Evolutionary conservation across 352 stramenopile genomes (phyloP).

Genomic region (Phytophthora nicotianae): DNA sequence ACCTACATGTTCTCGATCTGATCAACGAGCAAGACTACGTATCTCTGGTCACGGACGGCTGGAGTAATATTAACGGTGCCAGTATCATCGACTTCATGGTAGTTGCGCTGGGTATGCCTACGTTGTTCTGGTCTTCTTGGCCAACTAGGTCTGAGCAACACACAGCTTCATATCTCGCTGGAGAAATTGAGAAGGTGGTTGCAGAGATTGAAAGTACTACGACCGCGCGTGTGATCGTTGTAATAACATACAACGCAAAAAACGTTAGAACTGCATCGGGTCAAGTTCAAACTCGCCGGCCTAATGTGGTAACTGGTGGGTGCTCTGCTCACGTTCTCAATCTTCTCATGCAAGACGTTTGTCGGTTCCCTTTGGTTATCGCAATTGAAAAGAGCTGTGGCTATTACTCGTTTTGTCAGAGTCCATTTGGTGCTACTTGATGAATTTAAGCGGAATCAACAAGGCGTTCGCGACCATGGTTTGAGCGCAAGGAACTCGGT

Average conservation of each 20-base stretch:
- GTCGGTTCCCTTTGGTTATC: not conserved
- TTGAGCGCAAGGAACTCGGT: not conserved
- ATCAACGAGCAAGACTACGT: too few species aligned
- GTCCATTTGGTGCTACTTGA: not conserved
- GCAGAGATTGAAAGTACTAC: not conserved
- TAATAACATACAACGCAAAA: conserved; percentile 2
- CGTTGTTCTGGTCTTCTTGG: conserved; percentile 8
- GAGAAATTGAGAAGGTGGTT: conserved; percentile 5
- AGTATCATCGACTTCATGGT: not conserved
- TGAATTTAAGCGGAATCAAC: not conserved
- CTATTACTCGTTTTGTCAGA: not conserved
- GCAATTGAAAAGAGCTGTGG: not conserved
- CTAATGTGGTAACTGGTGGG: not conserved
- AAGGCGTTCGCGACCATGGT: not conserved
- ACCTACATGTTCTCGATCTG: too few species aligned
- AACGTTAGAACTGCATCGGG: not conserved
- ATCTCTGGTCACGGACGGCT: too few species aligned
- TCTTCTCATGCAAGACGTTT: not conserved
- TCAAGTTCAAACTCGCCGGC: not conserved
- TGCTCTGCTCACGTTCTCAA: not conserved
- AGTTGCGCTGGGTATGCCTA: not conserved
- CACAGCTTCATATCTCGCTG: not conserved
- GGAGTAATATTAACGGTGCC: too few species aligned
- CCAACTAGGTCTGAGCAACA: not conserved
- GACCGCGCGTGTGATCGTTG: not conserved